Base-by-base conservation (phyloP, 2,329 filamentous ascomycete species). In the Pezicula carpinea region DNA sequence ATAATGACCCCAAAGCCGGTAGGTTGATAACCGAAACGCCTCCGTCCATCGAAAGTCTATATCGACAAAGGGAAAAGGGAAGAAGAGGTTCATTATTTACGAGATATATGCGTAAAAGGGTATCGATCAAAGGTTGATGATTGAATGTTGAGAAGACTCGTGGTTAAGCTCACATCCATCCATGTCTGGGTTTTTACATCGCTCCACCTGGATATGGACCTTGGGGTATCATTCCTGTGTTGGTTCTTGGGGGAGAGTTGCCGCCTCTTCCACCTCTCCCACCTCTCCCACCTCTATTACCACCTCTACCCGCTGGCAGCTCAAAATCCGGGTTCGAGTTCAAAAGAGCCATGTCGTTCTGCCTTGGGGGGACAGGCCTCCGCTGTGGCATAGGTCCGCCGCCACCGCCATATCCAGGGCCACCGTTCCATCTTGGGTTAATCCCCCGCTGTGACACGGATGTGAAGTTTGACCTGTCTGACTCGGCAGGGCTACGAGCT, bases 241-340 rank as follows among this genome's bases (percentile, higher is more conserved):
- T 63, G 40, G 58, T 61, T 19, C 64, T 55, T 39, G 46, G 52
- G 46, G 19, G 34, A 14, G 31, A 23, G 6, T 49, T 54, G 47
- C 56, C 42, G 17, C 42, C 43, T 26, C 48, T 46, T 15, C 47
- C 48, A 15, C 54, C 53, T 46, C 58, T 47, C 10, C 53, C 55
- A 21, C 56, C 56, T 39, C 59, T 47, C 4, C 50, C 52, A n/a
- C n/a, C n/a, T n/a, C n/a, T n/a, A n/a, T n/a, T n/a, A n/a, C n/a
- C n/a, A n/a, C n/a, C 56, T 39, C 59, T 47, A 5, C 50, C 52
- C 18, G 68, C 68, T 1, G 83, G 84, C 22, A 96, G 65, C 54
- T 85, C 78, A 68, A 96, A 96, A 65, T 96, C 90, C 0, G 91
- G 90, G 60, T 95, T 96, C 38, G 75, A 82, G 59, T 83, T 82